A percentile compares a stretch with the other conserved stretches of the same genome.
Evolutionary conservation across 257 asterid genomes (phyloP).

Genomic region (Capsicum pubescens): DNA sequence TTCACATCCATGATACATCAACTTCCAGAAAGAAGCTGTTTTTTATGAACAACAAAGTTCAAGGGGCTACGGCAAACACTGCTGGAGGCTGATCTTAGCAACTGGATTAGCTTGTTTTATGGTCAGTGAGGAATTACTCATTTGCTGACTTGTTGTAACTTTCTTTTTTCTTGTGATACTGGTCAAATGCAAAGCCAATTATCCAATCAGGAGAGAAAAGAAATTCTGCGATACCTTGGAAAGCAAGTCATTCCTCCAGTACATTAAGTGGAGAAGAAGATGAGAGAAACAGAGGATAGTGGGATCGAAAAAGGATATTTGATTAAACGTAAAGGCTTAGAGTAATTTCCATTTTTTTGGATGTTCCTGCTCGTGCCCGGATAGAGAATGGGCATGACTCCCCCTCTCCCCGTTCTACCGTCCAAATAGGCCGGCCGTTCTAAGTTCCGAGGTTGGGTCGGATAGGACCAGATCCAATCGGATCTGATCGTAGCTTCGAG

Average conservation of each 20-base stretch:
- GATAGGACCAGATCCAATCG: no score
- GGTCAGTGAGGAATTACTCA: slow-evolving; percentile 25
- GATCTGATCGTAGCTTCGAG: no score
- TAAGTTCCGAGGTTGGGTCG: no score
- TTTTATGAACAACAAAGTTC: slow-evolving; percentile 23
- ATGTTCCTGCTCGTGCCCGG: no score
- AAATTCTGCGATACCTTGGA: not conserved
- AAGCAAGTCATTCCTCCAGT: not conserved
- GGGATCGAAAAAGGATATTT: not conserved
- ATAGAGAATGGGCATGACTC: no score
- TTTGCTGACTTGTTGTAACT: not conserved
- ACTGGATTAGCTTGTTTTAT: not conserved
- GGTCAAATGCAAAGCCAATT: slow-evolving; percentile 17
- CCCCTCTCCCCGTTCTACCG: no score
- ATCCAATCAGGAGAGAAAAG: not conserved
- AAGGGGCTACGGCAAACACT: not conserved
- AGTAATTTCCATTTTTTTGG: not conserved
- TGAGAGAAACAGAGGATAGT: not conserved
- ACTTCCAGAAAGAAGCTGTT: not conserved
- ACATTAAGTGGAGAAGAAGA: not conserved
- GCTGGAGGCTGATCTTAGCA: slow-evolving; percentile 9
- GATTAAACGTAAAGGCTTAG: not conserved
- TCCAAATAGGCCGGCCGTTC: no score
- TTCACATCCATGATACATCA: slow-evolving; percentile 1
- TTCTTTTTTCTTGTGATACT: not conserved